Conservation (phyloP, 495 filamentous ascomycete genomes). For the Glarea lozoyensis region DNA sequence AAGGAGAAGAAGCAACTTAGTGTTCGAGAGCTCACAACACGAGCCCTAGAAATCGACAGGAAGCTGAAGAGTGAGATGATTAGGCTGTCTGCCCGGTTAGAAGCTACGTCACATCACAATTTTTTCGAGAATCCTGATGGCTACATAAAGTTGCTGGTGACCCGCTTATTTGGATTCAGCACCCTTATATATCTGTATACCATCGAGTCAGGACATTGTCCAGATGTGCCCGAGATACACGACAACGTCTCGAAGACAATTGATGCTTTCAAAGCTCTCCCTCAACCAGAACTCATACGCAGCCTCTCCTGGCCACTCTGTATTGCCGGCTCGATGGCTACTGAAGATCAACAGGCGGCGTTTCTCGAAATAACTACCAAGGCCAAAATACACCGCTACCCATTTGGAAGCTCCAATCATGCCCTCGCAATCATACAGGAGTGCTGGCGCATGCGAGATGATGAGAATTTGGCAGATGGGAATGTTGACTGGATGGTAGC, state of each 20-base stretch:
- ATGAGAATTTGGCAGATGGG: background rate
- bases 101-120: background rate
- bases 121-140: background rate
- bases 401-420: constrained; percentile 5
- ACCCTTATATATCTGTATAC: constrained; percentile 9
- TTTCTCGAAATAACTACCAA: constrained; percentile 1
- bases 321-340: constrained; percentile 13
- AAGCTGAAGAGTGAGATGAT: constrained; percentile 9
- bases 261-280: constrained; percentile 6
- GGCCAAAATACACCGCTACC: background rate
- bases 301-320: constrained; percentile 12
- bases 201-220: constrained; percentile 5
- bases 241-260: background rate
- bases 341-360: background rate
- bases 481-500: constrained; percentile 4
- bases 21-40: constrained; percentile 24
- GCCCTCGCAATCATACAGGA: constrained; percentile 8
- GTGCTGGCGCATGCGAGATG: constrained; percentile 9
- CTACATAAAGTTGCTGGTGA: background rate
- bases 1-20: constrained; percentile 15
- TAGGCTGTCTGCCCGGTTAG: background rate
- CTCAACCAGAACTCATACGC: background rate
- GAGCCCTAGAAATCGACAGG: constrained; percentile 23
- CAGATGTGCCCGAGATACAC: constrained; percentile 7
- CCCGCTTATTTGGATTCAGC: background rate